A percentile compares a stretch with the other conserved stretches of the same genome.
These are phyloP conservation scores for Penicillium fuscoglaucum DNA, from an alignment of 2,329 filamentous ascomycete species.

Conservation along the genomic window DNA sequence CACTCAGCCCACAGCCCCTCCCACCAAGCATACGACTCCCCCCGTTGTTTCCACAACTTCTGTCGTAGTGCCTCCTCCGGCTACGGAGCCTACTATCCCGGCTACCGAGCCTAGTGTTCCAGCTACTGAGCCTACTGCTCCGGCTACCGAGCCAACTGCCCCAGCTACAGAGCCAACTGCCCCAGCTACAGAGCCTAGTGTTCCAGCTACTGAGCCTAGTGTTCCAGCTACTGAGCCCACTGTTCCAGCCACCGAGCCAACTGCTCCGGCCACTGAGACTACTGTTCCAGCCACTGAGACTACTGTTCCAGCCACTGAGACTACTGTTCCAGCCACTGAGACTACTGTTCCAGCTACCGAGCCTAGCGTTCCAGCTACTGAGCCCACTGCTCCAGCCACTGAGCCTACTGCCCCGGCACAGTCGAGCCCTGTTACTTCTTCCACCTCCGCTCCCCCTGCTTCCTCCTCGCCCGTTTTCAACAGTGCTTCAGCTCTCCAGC, in stretches of 20 bases:
- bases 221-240: too few species aligned
- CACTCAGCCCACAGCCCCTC: constrained; percentile 6
- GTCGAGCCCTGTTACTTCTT: not conserved
- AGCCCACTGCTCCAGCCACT: not conserved
- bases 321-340: not conserved
- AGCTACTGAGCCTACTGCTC: not conserved
- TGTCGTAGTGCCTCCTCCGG: not conserved
- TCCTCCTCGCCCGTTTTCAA: constrained; percentile 19
- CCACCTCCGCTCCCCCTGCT: constrained; percentile 8
- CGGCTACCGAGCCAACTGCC: not conserved
- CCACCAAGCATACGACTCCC: constrained; percentile 1
- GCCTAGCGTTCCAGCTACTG: not conserved
- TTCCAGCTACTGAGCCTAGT: too few species aligned
- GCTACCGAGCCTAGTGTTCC: not conserved
- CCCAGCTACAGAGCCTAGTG: not conserved
- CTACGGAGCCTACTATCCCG: not conserved
- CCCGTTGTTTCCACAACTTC: not conserved
- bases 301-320: not conserved
- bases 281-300: not conserved
- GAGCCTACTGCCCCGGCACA: not conserved
- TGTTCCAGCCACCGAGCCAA: too few species aligned
- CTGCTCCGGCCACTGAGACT: too few species aligned
- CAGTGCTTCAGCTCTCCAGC: constrained; percentile 20
- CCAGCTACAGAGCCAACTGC: not conserved
- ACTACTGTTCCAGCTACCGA: not conserved